phyloP scores from a whole-genome alignment of 2,329 filamentous ascomycete genomes.

The Clarireedia homoeocarpa region DNA sequence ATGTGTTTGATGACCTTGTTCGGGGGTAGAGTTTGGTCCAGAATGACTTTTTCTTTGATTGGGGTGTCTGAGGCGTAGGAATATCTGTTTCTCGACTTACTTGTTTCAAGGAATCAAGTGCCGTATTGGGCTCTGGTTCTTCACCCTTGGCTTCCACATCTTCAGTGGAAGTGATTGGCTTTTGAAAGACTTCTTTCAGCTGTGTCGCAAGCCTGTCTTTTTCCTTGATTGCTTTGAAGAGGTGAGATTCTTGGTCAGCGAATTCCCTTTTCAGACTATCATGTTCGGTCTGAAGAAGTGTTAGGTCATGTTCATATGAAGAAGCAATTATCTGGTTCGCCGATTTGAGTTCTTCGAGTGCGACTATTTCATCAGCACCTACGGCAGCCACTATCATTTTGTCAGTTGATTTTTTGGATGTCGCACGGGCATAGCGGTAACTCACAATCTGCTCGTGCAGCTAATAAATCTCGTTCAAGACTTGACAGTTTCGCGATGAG shows the following conservation, averaged over 20 bases:
- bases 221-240: slow-evolving; percentile 50
- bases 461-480: slow-evolving; percentile 47
- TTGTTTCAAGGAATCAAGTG: slow-evolving; percentile 47
- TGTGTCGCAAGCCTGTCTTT: slow-evolving; percentile 53
- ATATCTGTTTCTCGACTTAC: slow-evolving; percentile 34
- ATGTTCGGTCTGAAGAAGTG: slow-evolving; percentile 44
- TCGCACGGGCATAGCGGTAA: slow-evolving; percentile 15
- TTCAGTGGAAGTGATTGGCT: slow-evolving; percentile 7
- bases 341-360: slow-evolving; percentile 50
- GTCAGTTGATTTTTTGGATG: slow-evolving; percentile 14
- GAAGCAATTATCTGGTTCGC: slow-evolving; percentile 51
- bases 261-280: slow-evolving; percentile 42
- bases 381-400: slow-evolving; percentile 41
- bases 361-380: slow-evolving; percentile 45
- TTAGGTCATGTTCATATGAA: slow-evolving; percentile 51
- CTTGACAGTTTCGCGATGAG: slow-evolving; percentile 39
- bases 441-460: slow-evolving; percentile 44
- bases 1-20: background rate
- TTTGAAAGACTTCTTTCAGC: slow-evolving; percentile 26
- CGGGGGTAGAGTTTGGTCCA: background rate
- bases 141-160: slow-evolving; percentile 4
- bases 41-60: slow-evolving; percentile 3
- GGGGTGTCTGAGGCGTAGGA: background rate
- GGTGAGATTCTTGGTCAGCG: slow-evolving; percentile 50
- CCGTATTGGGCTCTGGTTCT: slow-evolving; percentile 21